Conservation (phyloP, 805 yeast species). For the Ogataea ganodermae region DNA sequence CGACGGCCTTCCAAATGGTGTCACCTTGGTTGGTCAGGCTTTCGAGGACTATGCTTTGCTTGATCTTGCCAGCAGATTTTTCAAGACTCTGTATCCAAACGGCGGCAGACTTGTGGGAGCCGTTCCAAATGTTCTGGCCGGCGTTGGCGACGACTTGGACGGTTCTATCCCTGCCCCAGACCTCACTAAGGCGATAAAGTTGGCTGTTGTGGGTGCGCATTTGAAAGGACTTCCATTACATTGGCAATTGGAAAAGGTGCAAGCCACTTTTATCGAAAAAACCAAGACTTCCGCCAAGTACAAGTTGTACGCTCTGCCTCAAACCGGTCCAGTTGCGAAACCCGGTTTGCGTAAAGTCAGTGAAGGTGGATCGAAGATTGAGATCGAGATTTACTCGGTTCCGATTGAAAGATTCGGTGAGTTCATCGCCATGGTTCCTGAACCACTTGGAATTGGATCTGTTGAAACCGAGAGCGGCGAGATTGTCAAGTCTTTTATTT, state of each 20-base stretch:
- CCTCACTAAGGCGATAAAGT: slow-evolving; percentile 48
- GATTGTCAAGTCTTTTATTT: slow-evolving; percentile 89
- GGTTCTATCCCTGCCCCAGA: slow-evolving; percentile 46
- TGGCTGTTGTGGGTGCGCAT: slow-evolving; percentile 98
- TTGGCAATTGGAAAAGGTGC: slow-evolving; percentile 88
- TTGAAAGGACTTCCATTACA: slow-evolving; percentile 83
- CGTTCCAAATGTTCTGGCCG: slow-evolving; percentile 24
- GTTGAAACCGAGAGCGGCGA: slow-evolving; percentile 80
- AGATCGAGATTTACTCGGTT: slow-evolving; percentile 79
- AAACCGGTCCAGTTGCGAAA: slow-evolving; percentile 77
- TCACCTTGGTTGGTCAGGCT: slow-evolving; percentile 78
- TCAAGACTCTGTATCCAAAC: slow-evolving; percentile 48
- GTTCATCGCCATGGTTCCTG: slow-evolving; percentile 86
- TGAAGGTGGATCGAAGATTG: slow-evolving; percentile 59
- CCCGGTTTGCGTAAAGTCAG: slow-evolving; percentile 83
- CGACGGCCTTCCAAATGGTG: slow-evolving; percentile 90
- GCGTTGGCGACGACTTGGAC: slow-evolving; percentile 47
- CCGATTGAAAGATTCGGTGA: slow-evolving; percentile 79
- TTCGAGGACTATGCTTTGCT: slow-evolving; percentile 88
- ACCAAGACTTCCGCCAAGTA: slow-evolving; percentile 74
- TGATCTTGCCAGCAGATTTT: slow-evolving; percentile 75
- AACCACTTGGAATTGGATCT: slow-evolving; percentile 93
- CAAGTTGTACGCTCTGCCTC: slow-evolving; percentile 79
- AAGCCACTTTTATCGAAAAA: slow-evolving; percentile 66
- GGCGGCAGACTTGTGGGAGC: slow-evolving; percentile 60